Evolutionary conservation across 2,329 filamentous ascomycete species (phyloP).

Genomic region (Venturia pyrina): DNA sequence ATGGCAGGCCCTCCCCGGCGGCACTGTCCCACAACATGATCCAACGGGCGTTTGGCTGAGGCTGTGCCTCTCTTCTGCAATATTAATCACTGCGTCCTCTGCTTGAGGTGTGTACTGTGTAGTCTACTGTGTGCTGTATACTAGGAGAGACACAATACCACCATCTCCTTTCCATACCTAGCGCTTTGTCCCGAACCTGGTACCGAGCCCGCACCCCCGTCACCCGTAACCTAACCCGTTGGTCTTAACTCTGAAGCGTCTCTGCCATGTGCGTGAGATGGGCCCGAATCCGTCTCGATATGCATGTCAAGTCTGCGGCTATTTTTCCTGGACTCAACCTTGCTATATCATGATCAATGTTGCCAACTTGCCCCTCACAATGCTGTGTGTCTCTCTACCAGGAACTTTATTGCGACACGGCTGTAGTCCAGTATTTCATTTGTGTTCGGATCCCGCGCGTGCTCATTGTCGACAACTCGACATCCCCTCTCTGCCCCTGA

Average conservation of each 20-base stretch:
- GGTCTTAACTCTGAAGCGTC: neutral
- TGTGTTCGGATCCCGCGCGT: neutral
- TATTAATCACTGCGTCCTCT: neutral
- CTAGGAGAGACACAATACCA: neutral
- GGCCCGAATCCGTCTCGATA: neutral
- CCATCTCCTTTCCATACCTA: neutral
- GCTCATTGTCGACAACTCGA: neutral
- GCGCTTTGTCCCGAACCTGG: neutral
- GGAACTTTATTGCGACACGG: neutral
- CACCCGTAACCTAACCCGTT: neutral
- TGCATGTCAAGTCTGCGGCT: neutral
- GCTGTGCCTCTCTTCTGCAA: neutral
- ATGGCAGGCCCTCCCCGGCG: neutral
- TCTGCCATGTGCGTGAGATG: constrained; percentile 2
- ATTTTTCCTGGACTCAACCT: neutral
- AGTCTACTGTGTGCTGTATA: neutral
- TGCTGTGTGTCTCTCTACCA: neutral
- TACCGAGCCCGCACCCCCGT: neutral
- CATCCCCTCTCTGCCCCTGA: neutral
- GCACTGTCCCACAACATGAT: neutral
- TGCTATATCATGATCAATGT: too few species aligned
- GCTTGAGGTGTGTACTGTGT: neutral
- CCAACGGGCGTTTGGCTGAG: neutral
- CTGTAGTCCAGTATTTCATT: neutral
- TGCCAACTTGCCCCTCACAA: too few species aligned